phyloP scores from a whole-genome alignment of 1,284 basidiomycete genomes.

The Wolfiporia cocos region DNA sequence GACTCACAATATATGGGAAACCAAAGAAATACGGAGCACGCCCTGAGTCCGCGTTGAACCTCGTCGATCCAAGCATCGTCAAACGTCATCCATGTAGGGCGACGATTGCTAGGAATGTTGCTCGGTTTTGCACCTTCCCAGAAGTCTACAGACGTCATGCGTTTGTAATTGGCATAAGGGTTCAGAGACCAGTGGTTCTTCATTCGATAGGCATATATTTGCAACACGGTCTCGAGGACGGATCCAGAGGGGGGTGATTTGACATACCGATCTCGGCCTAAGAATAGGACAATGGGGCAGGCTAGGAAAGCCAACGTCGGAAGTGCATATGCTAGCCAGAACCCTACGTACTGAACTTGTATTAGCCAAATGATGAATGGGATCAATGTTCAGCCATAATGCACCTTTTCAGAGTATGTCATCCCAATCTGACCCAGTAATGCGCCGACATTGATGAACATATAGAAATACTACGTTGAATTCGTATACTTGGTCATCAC shows the following conservation, averaged over 20 bases:
- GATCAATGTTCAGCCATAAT: no score
- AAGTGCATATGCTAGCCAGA: conserved; percentile 64
- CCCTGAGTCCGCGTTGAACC: conserved; percentile 76
- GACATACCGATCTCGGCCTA: conserved; percentile 63
- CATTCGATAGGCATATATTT: conserved; percentile 44
- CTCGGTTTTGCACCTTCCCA: conserved; percentile 80
- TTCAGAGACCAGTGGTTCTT: conserved; percentile 54
- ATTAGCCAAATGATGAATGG: neutral
- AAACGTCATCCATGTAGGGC: conserved; percentile 66
- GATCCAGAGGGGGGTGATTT: conserved; percentile 75
- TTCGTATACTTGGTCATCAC: neutral
- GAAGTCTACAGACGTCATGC: conserved; percentile 58
- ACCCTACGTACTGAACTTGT: conserved; percentile 59
- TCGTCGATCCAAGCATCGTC: conserved; percentile 83
- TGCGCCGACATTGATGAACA: conserved; percentile 77
- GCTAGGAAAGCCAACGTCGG: conserved; percentile 65
- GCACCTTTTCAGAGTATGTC: conserved; percentile 68
- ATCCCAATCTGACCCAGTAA: conserved; percentile 66
- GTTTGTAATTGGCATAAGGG: conserved; percentile 40
- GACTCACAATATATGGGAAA: conserved; percentile 65
- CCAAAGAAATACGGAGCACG: conserved; percentile 80
- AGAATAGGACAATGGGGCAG: conserved; percentile 64
- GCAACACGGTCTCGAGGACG: conserved; percentile 51
- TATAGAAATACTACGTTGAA: conserved; percentile 58
- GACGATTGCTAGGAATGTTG: conserved; percentile 30